Conservation (phyloP, 2,329 filamentous ascomycete species). For the Colletotrichum sp. region DNA sequence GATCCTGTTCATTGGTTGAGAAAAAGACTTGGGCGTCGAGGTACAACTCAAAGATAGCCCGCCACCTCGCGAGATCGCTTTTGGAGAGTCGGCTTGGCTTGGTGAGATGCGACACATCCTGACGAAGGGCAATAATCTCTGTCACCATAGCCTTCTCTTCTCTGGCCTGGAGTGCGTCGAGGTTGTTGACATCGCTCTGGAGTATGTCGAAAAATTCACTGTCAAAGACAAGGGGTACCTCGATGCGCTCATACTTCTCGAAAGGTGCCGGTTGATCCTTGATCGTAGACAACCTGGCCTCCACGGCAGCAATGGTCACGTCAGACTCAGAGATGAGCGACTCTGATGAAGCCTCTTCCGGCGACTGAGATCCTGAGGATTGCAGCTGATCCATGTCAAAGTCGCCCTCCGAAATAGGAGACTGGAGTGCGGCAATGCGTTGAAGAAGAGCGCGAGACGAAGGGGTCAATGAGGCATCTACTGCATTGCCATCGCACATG, state of each 20-base stretch:
- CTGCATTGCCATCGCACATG: constrained; percentile 66
- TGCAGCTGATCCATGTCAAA: neutral
- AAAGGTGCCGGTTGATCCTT: neutral
- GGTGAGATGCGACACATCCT: constrained; percentile 67
- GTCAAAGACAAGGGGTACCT: constrained; percentile 79
- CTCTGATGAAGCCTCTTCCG: neutral
- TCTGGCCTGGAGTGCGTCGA: constrained; percentile 70
- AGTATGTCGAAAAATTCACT: constrained; percentile 81
- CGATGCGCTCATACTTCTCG: constrained; percentile 48
- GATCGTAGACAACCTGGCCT: constrained; percentile 21
- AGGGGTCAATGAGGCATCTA: constrained; percentile 71
- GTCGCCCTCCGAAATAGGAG: constrained; percentile 12
- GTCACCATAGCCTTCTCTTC: constrained; percentile 68
- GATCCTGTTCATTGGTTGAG: constrained; percentile 74
- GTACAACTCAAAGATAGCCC: constrained; percentile 82
- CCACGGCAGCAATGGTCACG: neutral
- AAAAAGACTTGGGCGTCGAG: constrained; percentile 83
- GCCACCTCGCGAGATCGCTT: constrained; percentile 77
- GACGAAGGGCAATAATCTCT: constrained; percentile 69
- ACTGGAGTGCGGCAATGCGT: constrained; percentile 52
- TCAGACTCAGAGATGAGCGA: neutral
- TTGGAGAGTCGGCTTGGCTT: constrained; percentile 66
- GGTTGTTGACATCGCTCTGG: constrained; percentile 70
- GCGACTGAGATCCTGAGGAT: neutral
- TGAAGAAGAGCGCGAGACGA: constrained; percentile 69